Conservation (phyloP, 352 stramenopile species). For the Pythium sukuiense region DNA sequence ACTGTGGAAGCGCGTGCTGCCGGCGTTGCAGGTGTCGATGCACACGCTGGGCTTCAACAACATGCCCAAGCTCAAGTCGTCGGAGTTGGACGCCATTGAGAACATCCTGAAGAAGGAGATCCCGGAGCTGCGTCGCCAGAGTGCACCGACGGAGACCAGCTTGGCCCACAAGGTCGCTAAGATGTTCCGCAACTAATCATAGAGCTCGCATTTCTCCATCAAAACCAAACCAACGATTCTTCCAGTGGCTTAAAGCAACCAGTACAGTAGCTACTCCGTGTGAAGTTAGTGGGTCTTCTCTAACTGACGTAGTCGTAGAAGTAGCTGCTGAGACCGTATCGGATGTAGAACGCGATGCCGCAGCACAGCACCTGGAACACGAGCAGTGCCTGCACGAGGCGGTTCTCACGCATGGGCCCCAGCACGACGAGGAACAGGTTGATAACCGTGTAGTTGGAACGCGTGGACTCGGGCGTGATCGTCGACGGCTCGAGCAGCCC, state of each 20-base stretch:
- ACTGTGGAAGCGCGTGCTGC: constrained; percentile 91
- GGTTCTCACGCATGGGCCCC: constrained; percentile 79
- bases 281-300: background rate
- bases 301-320: constrained; percentile 74
- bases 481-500: constrained; percentile 91
- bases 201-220: background rate
- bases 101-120: constrained; percentile 90
- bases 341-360: constrained; percentile 76
- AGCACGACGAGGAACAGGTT: constrained; percentile 87
- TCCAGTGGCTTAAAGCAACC: too few species aligned
- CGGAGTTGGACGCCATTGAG: constrained; percentile 86
- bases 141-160: constrained; percentile 74
- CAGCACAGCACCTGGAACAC: constrained; percentile 78
- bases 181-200: constrained; percentile 57
- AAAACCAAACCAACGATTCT: background rate
- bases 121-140: constrained; percentile 85
- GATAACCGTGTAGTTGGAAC: constrained; percentile 89
- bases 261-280: too few species aligned
- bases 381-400: constrained; percentile 65
- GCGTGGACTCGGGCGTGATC: constrained; percentile 82
- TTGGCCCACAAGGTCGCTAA: constrained; percentile 86
- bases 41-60: constrained; percentile 83
- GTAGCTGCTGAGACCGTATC: constrained; percentile 83
- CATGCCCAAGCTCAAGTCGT: constrained; percentile 83
- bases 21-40: constrained; percentile 80